phyloP scores from a whole-genome alignment of 176 grass and related monocot genomes.

The Dactylis glomerata region DNA sequence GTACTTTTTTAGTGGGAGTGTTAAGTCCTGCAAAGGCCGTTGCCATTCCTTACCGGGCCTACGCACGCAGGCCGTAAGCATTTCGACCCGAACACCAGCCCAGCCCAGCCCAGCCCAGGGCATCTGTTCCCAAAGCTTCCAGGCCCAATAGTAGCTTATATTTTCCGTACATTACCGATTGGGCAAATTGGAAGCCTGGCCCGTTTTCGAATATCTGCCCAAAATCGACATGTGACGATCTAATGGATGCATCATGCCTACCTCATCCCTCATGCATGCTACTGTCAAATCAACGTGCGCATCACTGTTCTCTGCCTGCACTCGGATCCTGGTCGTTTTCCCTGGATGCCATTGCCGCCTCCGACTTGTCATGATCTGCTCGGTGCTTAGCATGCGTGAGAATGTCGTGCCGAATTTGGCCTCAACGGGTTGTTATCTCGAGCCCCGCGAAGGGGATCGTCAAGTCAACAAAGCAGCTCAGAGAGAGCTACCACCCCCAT shows the following conservation, averaged over 20 bases:
- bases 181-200: not conserved
- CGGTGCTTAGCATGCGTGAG: not conserved
- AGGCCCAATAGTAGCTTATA: not conserved
- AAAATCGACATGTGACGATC: not conserved
- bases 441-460: not conserved
- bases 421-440: not conserved
- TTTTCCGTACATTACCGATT: not conserved
- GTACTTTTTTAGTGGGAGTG: too few relatives aligned
- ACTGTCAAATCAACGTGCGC: not conserved
- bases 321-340: not conserved
- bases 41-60: not conserved
- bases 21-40: not conserved
- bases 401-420: not conserved
- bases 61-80: not conserved
- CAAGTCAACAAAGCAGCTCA: constrained; percentile 17
- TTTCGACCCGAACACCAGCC: not conserved
- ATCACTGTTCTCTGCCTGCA: not conserved
- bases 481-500: not conserved
- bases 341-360: too few relatives aligned
- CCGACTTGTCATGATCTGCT: not conserved
- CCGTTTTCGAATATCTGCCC: too few relatives aligned
- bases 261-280: too few relatives aligned
- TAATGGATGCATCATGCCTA: not conserved
- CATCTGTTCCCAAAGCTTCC: not conserved
- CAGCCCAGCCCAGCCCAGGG: not conserved